Evolutionary conservation across 441 rosid genomes (phyloP).

Genomic region (California macrophylla): DNA sequence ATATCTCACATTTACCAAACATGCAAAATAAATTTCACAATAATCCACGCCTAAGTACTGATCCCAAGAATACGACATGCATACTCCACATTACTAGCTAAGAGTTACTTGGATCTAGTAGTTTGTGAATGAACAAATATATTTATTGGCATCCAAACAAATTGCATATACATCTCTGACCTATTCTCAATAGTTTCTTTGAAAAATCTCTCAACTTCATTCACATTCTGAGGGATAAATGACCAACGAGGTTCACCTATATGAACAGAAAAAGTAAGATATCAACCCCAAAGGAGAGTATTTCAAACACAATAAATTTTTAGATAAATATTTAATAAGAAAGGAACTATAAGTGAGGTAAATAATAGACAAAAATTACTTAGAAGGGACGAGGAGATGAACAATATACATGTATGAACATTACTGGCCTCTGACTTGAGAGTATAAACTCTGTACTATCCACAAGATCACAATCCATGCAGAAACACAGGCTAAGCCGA

Average conservation of each 20-base stretch:
- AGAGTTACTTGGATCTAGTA: not conserved
- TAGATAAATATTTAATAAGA: not conserved
- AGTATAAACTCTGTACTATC: not conserved
- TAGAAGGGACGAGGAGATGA: not conserved
- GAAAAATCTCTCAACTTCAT: conserved; percentile 69
- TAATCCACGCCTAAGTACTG: not conserved
- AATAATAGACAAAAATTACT: not conserved
- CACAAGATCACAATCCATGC: not conserved
- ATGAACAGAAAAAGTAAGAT: conserved; percentile 16
- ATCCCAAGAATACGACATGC: not conserved
- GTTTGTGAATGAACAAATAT: not conserved
- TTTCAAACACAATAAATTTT: not conserved
- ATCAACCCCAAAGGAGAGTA: not conserved
- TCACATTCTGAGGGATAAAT: conserved; percentile 40
- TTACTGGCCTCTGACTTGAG: not conserved
- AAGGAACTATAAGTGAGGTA: not conserved
- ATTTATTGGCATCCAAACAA: not conserved
- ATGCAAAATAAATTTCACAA: not conserved
- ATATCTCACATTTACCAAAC: not conserved
- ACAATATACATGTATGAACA: not conserved
- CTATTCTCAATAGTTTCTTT: conserved; percentile 82
- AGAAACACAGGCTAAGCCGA: not conserved
- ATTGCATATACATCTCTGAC: conserved; percentile 24
- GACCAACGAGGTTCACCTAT: conserved; percentile 89
- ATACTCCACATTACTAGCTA: not conserved